phyloP scores from a whole-genome alignment of 2,329 filamentous ascomycete species.

The Ophiostoma sp. region DNA sequence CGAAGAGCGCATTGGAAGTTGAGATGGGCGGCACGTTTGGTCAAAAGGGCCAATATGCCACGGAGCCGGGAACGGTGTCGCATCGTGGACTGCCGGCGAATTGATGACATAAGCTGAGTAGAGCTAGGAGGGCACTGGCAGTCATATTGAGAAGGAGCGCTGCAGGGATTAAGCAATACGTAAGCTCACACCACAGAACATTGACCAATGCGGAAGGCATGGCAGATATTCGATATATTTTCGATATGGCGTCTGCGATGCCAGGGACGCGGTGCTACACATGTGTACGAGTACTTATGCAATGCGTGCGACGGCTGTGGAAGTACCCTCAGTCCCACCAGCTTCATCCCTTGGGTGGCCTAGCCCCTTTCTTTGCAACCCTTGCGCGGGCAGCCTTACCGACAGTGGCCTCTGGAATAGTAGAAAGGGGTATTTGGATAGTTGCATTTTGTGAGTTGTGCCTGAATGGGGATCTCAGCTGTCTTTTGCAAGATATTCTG shows the following conservation, averaged over 20 bases:
- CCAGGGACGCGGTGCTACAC: background rate
- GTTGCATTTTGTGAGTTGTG: background rate
- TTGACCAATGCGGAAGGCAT: background rate
- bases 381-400: slow-evolving; percentile 3
- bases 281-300: background rate
- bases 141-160: background rate
- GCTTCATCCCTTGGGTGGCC: background rate
- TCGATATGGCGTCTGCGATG: background rate
- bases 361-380: slow-evolving; percentile 7
- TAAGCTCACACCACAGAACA: background rate
- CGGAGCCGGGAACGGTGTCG: background rate
- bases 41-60: background rate
- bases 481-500: background rate
- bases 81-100: background rate
- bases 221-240: background rate
- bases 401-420: background rate
- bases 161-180: background rate
- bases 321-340: background rate
- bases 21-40: background rate
- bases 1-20: background rate
- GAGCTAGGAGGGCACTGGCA: background rate
- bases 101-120: background rate
- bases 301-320: background rate
- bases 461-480: background rate
- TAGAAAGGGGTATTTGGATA: too few relatives aligned